Evolutionary conservation across 179 eudicot genomes (phyloP).

Genomic region (Sideroxylon spinosum): DNA sequence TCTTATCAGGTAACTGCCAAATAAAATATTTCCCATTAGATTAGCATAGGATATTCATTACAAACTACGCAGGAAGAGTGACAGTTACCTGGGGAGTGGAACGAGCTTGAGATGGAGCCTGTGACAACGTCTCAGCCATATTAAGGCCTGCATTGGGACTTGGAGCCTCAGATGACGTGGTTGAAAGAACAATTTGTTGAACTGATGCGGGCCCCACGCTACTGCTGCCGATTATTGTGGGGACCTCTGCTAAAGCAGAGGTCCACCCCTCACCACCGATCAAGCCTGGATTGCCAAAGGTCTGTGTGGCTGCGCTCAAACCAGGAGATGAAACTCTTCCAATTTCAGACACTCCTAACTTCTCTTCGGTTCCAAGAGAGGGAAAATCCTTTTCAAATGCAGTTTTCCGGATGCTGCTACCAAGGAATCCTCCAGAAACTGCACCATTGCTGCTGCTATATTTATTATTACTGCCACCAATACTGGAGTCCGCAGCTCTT

Average conservation of each 20-base stretch:
- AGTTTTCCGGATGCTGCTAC: conserved; percentile 37
- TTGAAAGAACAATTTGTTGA: conserved; percentile 24
- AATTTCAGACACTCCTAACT: conserved; percentile 50
- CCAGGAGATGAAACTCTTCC: conserved; percentile 68
- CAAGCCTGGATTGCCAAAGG: conserved; percentile 46
- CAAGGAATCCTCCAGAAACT: conserved; percentile 23
- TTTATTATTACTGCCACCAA: conserved; percentile 16
- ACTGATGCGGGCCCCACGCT: conserved; percentile 30
- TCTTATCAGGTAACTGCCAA: conserved; percentile 54
- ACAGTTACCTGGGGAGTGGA: conserved; percentile 52
- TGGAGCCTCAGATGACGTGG: conserved; percentile 30
- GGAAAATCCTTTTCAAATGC: conserved; percentile 82
- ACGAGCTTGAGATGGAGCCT: conserved; percentile 55
- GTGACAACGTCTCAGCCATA: conserved; percentile 89
- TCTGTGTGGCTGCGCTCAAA: conserved; percentile 49
- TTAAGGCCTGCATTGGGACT: conserved; percentile 47
- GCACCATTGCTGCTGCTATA: conserved; percentile 29
- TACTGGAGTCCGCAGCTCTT: conserved; percentile 24
- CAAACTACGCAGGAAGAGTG: neutral
- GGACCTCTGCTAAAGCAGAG: conserved; percentile 82
- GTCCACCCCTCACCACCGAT: conserved; percentile 76
- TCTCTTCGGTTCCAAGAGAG: conserved; percentile 63
- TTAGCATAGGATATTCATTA: neutral
- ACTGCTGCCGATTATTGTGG: conserved; percentile 42
- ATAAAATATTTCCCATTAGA: conserved; percentile 3